These are phyloP conservation scores for Fusarium buharicum DNA, from an alignment of 2,329 filamentous ascomycete species.

Conservation along the genomic window DNA sequence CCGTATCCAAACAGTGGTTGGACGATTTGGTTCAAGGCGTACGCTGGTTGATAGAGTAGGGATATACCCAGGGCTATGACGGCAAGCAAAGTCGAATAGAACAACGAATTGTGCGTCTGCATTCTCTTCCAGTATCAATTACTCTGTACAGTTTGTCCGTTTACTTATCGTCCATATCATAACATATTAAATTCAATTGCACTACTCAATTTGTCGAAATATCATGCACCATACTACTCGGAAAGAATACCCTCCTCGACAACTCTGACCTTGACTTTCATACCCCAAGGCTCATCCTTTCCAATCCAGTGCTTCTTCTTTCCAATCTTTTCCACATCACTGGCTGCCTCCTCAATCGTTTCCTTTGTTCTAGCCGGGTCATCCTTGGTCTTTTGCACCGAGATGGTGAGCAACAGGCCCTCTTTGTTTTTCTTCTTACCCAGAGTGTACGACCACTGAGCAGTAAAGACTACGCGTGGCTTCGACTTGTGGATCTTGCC, in stretches of 20 bases:
- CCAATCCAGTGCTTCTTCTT: constrained; percentile 68
- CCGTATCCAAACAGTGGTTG: constrained; percentile 47
- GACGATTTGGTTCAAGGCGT: constrained; percentile 43
- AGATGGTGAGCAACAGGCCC: constrained; percentile 57
- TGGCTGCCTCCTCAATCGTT: constrained; percentile 53
- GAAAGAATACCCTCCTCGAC: constrained; percentile 48
- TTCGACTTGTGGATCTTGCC: constrained; percentile 58
- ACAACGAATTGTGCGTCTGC: too few species aligned
- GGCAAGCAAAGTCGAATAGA: too few species aligned
- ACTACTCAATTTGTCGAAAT: background rate
- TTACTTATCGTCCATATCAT: background rate
- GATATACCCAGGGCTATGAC: too few species aligned
- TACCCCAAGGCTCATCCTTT: constrained; percentile 50
- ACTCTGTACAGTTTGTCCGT: constrained; percentile 3
- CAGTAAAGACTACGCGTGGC: constrained; percentile 54
- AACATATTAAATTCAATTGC: background rate
- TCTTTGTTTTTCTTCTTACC: constrained; percentile 54
- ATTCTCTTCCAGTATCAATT: constrained; percentile 5
- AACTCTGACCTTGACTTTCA: constrained; percentile 52
- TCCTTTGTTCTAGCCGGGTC: constrained; percentile 55
- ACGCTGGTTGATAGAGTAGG: constrained; percentile 36
- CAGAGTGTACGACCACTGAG: constrained; percentile 55
- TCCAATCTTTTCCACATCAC: constrained; percentile 63
- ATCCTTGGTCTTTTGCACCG: constrained; percentile 52
- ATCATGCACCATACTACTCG: constrained; percentile 2